Percentiles rank a stretch among this genome's conserved stretches.
Conservation (phyloP, 2,329 filamentous ascomycete genomes). For the Fusarium sp. region DNA sequence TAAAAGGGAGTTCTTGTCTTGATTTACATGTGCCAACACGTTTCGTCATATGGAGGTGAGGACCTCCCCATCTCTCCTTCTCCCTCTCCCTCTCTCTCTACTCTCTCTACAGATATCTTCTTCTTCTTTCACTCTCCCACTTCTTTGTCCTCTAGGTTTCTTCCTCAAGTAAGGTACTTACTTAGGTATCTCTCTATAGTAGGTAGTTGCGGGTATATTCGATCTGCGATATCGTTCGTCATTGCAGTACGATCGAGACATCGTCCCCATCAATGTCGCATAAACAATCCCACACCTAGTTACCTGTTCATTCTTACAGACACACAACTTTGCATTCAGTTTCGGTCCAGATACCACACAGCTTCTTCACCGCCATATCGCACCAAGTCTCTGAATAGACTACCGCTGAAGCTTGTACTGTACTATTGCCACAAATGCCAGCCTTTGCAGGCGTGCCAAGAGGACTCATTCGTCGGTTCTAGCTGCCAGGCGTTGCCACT, state of each 20-base stretch:
- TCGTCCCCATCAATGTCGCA: neutral
- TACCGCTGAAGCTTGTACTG: too few relatives aligned
- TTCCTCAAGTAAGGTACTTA: neutral
- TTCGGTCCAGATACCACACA: neutral
- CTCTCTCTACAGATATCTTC: neutral
- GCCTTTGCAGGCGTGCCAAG: slow-evolving; percentile 22
- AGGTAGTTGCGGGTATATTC: neutral
- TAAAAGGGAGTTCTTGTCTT: neutral
- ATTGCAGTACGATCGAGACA: neutral
- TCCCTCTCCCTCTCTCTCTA: neutral
- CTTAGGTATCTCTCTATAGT: neutral
- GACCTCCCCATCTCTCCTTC: neutral
- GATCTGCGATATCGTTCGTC: neutral
- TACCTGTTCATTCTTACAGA: neutral
- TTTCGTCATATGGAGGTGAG: neutral
- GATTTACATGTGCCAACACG: slow-evolving; percentile 7
- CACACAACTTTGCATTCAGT: neutral
- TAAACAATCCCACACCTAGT: neutral
- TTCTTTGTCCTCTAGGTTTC: neutral
- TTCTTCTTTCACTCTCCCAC: neutral
- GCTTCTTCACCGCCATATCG: neutral
- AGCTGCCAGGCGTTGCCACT: slow-evolving; percentile 53
- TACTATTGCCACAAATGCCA: slow-evolving; percentile 23
- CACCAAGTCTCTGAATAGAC: neutral
- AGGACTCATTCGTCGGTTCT: slow-evolving; percentile 52